Conservation (phyloP, 805 yeast genomes). For the Tetrapisispora phaffii region DNA sequence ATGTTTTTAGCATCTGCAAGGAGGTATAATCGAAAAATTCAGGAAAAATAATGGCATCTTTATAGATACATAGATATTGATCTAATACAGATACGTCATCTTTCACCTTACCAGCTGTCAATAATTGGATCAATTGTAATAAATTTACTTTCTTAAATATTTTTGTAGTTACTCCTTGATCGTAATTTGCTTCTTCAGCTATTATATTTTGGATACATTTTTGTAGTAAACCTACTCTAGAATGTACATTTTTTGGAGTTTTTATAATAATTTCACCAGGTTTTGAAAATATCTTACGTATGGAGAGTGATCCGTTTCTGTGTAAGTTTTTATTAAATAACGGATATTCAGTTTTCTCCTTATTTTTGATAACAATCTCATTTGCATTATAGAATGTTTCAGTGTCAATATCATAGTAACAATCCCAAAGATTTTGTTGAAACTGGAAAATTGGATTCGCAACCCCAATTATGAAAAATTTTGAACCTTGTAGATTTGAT, state of each 20-base stretch:
- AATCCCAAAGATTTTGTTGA: conserved; percentile 47
- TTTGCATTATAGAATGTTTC: conserved; percentile 30
- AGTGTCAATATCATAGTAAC: conserved; percentile 49
- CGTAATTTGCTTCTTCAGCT: conserved; percentile 21
- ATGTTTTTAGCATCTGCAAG: conserved; percentile 8
- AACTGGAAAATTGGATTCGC: conserved; percentile 55
- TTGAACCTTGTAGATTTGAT: conserved; percentile 19
- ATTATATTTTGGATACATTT: conserved; percentile 14
- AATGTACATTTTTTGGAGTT: neutral
- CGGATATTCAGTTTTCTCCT: conserved; percentile 1
- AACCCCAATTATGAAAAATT: conserved; percentile 50
- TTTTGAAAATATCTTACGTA: conserved; percentile 10
- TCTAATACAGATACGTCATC: conserved; percentile 23
- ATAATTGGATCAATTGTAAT: conserved; percentile 25
- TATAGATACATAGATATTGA: conserved; percentile 24
- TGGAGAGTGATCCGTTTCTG: conserved; percentile 6
- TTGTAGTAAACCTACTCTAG: conserved; percentile 9
- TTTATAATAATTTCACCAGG: conserved; percentile 2
- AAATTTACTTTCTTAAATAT: conserved; percentile 27
- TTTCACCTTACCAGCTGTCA: conserved; percentile 9
- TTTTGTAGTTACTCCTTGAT: conserved; percentile 15
- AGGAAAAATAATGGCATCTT: conserved; percentile 27
- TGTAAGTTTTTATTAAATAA: neutral
- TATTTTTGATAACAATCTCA: conserved; percentile 5
- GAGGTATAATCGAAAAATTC: conserved; percentile 23